phyloP scores from a whole-genome alignment of 768 basidiomycete species.

The Mrakia hoshinonis region DNA sequence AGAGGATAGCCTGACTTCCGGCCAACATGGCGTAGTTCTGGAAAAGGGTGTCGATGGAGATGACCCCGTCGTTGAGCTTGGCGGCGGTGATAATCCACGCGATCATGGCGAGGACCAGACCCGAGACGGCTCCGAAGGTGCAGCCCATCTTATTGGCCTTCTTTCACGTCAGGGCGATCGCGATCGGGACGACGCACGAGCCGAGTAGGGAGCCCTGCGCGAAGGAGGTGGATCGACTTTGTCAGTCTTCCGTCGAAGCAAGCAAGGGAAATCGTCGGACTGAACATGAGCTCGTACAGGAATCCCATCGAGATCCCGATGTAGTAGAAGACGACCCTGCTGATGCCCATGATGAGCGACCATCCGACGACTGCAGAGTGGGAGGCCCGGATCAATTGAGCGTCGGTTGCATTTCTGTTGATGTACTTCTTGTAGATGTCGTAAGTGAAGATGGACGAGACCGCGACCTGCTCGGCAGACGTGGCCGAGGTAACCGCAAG shows the following conservation, averaged over 20 bases:
- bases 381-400: slow-evolving; percentile 58
- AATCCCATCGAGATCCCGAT: slow-evolving; percentile 49
- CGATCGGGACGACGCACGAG: slow-evolving; percentile 77
- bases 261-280: neutral
- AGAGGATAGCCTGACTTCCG: too few relatives aligned
- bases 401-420: slow-evolving; percentile 65
- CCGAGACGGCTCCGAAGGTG: slow-evolving; percentile 60
- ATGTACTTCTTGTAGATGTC: slow-evolving; percentile 60
- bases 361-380: slow-evolving; percentile 48
- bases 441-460: slow-evolving; percentile 72
- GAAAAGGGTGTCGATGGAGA: slow-evolving; percentile 52
- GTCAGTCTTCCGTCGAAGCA: neutral
- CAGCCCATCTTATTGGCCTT: slow-evolving; percentile 81
- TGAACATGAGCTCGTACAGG: slow-evolving; percentile 19
- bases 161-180: slow-evolving; percentile 72
- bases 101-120: slow-evolving; percentile 60
- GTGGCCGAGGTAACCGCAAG: slow-evolving; percentile 51
- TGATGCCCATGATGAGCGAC: slow-evolving; percentile 58
- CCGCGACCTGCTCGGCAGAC: slow-evolving; percentile 78
- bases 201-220: slow-evolving; percentile 45
- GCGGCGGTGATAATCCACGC: slow-evolving; percentile 81
- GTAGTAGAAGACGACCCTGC: slow-evolving; percentile 76
- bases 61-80: slow-evolving; percentile 56
- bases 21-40: slow-evolving; percentile 60
- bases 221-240: neutral